A percentile compares a stretch with the other conserved stretches of the same genome.
Conservation (phyloP, 805 yeast genomes). For the Pichia gijzeniarum region DNA sequence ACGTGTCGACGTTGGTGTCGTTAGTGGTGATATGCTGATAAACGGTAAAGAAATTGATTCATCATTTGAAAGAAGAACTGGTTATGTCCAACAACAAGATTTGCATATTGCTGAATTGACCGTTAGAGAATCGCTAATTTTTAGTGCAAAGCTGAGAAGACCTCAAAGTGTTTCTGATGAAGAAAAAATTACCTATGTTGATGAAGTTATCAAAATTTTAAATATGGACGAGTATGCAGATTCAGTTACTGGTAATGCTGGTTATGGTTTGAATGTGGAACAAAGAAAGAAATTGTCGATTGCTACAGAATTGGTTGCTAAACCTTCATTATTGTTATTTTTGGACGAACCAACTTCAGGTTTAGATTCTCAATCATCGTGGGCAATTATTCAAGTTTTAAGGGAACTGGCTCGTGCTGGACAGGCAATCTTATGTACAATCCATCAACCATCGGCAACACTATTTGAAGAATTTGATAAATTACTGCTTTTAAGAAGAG, state of each 20-base stretch:
- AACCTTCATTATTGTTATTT: constrained; percentile 46
- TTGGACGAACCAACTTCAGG: constrained; percentile 61
- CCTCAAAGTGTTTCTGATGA: constrained; percentile 33
- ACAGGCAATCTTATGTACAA: constrained; percentile 52
- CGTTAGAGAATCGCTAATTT: constrained; percentile 44
- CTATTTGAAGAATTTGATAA: constrained; percentile 38
- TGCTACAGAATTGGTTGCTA: constrained; percentile 54
- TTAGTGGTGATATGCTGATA: constrained; percentile 51
- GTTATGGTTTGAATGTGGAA: constrained; percentile 48
- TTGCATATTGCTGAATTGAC: constrained; percentile 44
- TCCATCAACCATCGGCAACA: constrained; percentile 46
- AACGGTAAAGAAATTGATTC: constrained; percentile 43
- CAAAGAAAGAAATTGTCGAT: constrained; percentile 49
- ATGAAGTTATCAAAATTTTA: constrained; percentile 34
- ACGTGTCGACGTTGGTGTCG: constrained; percentile 45
- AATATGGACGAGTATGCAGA: constrained; percentile 43
- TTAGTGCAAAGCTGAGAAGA: constrained; percentile 46
- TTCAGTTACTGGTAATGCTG: constrained; percentile 42
- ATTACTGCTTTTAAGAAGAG: constrained; percentile 39
- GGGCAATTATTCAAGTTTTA: constrained; percentile 50
- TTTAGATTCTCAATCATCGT: constrained; percentile 51
- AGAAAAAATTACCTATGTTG: constrained; percentile 40
- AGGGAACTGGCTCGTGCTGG: constrained; percentile 45
- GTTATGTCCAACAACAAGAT: constrained; percentile 54
- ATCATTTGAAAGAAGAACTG: constrained; percentile 48